Evolutionary conservation across 192 early-diverging fungal species (phyloP).

Genomic region (Entophlyctis luteolus): DNA sequence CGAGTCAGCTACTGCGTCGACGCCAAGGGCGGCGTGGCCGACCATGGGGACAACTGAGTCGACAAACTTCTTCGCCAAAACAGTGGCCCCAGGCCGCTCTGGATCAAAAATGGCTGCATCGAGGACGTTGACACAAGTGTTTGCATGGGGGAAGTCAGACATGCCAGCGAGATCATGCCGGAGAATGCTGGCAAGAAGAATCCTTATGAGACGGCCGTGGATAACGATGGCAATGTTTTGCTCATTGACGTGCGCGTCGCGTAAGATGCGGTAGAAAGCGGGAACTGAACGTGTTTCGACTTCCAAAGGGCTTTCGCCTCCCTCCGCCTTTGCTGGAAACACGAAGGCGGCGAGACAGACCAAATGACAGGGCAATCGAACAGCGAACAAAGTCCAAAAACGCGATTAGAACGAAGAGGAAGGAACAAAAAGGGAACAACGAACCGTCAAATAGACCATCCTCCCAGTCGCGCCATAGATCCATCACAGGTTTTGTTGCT

Average conservation of each 20-base stretch:
- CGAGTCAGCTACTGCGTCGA: not conserved
- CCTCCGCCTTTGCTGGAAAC: not conserved
- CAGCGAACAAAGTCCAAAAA: not conserved
- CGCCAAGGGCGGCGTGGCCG: not conserved
- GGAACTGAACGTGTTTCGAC: conserved; percentile 42
- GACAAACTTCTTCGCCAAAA: conserved; percentile 3
- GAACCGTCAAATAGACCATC: conserved; percentile 41
- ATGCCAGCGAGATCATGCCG: conserved; percentile 40
- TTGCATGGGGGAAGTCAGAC: conserved; percentile 43
- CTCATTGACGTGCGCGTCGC: not conserved
- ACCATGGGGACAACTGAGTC: not conserved
- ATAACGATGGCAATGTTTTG: conserved; percentile 26
- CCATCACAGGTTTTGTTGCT: conserved; percentile 17
- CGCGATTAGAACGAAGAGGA: not conserved
- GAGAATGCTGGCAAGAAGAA: conserved; percentile 49
- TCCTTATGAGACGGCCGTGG: conserved; percentile 53
- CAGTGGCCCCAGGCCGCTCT: not conserved
- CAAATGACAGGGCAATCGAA: not conserved
- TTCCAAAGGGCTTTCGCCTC: conserved; percentile 46
- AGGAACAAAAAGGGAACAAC: not conserved
- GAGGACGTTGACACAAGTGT: conserved; percentile 53
- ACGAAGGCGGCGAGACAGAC: not conserved
- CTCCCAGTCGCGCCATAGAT: conserved; percentile 43
- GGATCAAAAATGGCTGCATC: conserved; percentile 37
- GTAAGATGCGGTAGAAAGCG: conserved; percentile 37